phyloP scores from a whole-genome alignment of 345 rosid genomes.

The Aquilaria sinensis region DNA sequence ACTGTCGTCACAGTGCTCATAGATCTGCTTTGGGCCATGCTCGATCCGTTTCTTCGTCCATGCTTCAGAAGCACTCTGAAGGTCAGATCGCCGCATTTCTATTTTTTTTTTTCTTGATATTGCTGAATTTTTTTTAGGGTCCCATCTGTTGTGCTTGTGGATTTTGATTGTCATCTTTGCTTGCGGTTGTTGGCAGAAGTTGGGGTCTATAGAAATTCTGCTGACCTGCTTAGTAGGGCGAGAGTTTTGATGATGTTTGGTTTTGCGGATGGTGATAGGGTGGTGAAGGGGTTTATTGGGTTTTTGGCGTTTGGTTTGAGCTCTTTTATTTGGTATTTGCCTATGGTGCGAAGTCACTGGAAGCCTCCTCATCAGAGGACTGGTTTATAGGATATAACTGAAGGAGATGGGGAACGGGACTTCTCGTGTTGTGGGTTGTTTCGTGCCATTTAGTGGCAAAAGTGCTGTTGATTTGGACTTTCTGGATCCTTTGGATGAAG shows the following conservation, averaged over 20 bases:
- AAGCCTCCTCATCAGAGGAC: constrained; percentile 37
- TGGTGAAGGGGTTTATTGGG: constrained; percentile 55
- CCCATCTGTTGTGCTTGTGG: constrained; percentile 1
- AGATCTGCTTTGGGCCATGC: constrained; percentile 62
- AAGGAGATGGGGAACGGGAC: constrained; percentile 84
- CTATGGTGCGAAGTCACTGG: constrained; percentile 45
- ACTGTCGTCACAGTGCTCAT: constrained; percentile 32
- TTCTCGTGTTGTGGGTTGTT: constrained; percentile 94
- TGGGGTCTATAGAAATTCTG: constrained; percentile 14
- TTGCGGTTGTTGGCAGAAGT: constrained; percentile 1
- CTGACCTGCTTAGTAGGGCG: constrained; percentile 4
- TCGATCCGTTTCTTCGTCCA: constrained; percentile 51
- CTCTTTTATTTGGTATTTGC: constrained; percentile 39
- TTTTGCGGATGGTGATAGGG: constrained; percentile 33
- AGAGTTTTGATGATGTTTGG: constrained; percentile 55
- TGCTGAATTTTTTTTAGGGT: constrained; percentile 1
- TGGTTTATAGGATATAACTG: constrained; percentile 26
- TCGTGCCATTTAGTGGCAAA: constrained; percentile 73
- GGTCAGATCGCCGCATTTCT: constrained; percentile 69
- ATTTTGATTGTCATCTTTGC: background rate
- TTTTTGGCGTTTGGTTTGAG: constrained; percentile 33
- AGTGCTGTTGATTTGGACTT: constrained; percentile 78
- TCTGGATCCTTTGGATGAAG: constrained; percentile 84
- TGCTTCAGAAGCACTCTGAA: constrained; percentile 27
- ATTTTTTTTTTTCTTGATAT: constrained; percentile 4